Conservation (phyloP, 495 filamentous ascomycete genomes). For the Ramalina intermedia region DNA sequence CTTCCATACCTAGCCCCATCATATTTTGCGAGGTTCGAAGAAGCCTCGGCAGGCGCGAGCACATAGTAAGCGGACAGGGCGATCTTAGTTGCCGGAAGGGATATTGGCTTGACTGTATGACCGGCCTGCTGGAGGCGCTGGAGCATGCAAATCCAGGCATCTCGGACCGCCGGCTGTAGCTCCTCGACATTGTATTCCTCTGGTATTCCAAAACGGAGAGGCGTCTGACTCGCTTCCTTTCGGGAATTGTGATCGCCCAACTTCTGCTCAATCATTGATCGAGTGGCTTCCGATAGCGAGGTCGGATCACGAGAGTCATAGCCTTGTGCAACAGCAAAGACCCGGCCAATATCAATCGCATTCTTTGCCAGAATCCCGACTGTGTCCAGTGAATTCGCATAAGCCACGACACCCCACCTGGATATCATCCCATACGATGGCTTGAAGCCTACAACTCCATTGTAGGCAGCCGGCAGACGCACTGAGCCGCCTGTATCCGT, state of each 20-base stretch:
- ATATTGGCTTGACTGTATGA: conserved; percentile 57
- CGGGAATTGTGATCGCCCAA: conserved; percentile 18
- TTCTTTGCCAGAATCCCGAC: conserved; percentile 61
- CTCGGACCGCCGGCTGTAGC: conserved; percentile 51
- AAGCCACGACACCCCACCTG: conserved; percentile 81
- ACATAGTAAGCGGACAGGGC: conserved; percentile 91
- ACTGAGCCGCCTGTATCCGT: conserved; percentile 95
- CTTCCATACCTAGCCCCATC: conserved; percentile 85
- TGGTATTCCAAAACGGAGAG: conserved; percentile 56
- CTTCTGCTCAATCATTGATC: conserved; percentile 26
- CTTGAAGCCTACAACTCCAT: conserved; percentile 79
- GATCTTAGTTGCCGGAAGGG: conserved; percentile 69
- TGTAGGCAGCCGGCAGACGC: conserved; percentile 82
- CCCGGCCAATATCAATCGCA: conserved; percentile 30
- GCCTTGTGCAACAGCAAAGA: conserved; percentile 47
- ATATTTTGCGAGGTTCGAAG: conserved; percentile 94
- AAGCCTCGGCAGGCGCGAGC: conserved; percentile 87
- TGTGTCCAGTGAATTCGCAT: conserved; percentile 91
- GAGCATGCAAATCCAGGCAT: conserved; percentile 52
- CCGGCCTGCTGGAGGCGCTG: conserved; percentile 41
- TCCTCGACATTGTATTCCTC: conserved; percentile 79
- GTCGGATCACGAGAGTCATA: conserved; percentile 71
- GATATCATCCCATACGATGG: conserved; percentile 78
- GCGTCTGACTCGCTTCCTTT: conserved; percentile 10
- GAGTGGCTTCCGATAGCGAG: conserved; percentile 38